Conservation (phyloP, 495 filamentous ascomycete genomes). For the Penicillium angulare region DNA sequence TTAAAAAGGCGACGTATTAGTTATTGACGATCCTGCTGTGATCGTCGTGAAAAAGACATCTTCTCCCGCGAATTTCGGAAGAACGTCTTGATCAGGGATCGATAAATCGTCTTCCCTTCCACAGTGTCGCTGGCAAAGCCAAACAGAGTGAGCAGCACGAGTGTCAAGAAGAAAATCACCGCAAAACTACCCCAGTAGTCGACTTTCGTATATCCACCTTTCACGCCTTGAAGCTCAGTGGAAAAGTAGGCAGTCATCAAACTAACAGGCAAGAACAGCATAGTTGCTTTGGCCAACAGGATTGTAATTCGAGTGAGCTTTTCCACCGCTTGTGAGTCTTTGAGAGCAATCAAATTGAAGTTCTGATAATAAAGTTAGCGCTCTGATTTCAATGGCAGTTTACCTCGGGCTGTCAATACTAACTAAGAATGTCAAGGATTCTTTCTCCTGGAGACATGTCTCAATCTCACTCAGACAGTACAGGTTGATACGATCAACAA, state of each 20-base stretch:
- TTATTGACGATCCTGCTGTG: neutral
- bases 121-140: constrained; percentile 48
- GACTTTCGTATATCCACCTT: constrained; percentile 53
- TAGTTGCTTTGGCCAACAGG: constrained; percentile 77
- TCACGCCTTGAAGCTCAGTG: constrained; percentile 60
- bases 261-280: constrained; percentile 81
- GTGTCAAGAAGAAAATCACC: constrained; percentile 62
- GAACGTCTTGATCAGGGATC: constrained; percentile 39
- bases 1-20: no score
- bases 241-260: constrained; percentile 86
- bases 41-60: constrained; percentile 3
- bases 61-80: constrained; percentile 32
- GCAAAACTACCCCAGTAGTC: constrained; percentile 75
- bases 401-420: constrained; percentile 6
- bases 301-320: constrained; percentile 77
- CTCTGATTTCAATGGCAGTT: neutral
- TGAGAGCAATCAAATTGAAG: constrained; percentile 85
- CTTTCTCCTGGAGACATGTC: constrained; percentile 75
- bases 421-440: constrained; percentile 70
- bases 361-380: constrained; percentile 48
- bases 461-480: constrained; percentile 81
- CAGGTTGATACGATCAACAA: constrained; percentile 72
- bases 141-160: constrained; percentile 53
- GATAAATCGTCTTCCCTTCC: constrained; percentile 51
- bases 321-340: constrained; percentile 76